A percentile compares a stretch with the other conserved stretches of the same genome.
Conservation (phyloP, 148 eudicot species). For the Silene conica region DNA sequence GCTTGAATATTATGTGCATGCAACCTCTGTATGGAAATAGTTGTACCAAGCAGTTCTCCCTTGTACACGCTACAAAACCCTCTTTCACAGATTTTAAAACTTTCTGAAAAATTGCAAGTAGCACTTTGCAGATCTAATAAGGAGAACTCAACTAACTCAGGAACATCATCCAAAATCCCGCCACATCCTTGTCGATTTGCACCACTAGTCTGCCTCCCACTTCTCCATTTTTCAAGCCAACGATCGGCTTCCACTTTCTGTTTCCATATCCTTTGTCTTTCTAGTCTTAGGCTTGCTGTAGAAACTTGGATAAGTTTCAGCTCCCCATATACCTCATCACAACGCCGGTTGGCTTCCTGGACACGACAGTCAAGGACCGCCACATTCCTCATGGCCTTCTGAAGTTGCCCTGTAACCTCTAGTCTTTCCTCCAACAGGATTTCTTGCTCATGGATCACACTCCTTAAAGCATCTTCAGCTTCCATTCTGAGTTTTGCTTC, state of each 20-base stretch:
- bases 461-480: constrained; percentile 50
- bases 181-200: constrained; percentile 23
- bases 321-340: constrained; percentile 61
- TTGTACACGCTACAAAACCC: constrained; percentile 61
- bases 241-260: constrained; percentile 58
- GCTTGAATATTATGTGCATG: constrained; percentile 52
- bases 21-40: constrained; percentile 68
- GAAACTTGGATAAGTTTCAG: constrained; percentile 53
- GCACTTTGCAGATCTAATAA: constrained; percentile 65
- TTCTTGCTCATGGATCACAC: constrained; percentile 52
- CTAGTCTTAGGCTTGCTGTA: constrained; percentile 42
- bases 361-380: constrained; percentile 60
- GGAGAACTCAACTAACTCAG: constrained; percentile 54
- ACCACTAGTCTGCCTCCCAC: constrained; percentile 35
- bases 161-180: constrained; percentile 33
- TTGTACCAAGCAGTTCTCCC: constrained; percentile 67
- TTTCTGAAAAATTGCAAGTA: constrained; percentile 76
- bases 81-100: constrained; percentile 62
- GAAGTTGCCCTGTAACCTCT: constrained; percentile 41
- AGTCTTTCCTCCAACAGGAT: constrained; percentile 47
- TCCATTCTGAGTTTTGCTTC: constrained; percentile 51
- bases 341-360: constrained; percentile 54
- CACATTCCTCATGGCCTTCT: constrained; percentile 62
- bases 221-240: constrained; percentile 81
- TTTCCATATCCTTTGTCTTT: constrained; percentile 51